Evolutionary conservation across 1,284 basidiomycete species (phyloP).

Genomic region (Ceratobasidium theobromae): DNA sequence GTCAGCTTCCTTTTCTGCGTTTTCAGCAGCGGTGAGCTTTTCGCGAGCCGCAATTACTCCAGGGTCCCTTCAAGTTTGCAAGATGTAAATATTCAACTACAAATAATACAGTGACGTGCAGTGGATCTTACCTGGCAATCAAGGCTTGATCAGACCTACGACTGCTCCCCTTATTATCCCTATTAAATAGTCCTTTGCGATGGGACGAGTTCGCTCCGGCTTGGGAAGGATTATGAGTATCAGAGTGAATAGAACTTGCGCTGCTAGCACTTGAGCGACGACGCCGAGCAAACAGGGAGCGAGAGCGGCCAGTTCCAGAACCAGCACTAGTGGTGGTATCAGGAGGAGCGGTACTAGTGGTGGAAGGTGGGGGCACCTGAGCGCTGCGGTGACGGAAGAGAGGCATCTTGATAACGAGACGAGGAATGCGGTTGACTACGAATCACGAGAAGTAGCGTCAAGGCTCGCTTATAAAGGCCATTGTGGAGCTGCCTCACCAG

Average conservation of each 20-base stretch:
- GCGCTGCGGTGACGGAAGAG: constrained; percentile 22
- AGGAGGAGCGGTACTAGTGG: constrained; percentile 3
- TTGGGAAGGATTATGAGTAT: not conserved
- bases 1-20: constrained; percentile 19
- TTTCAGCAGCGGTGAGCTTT: constrained; percentile 19
- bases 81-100: not conserved
- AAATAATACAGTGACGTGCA: not conserved
- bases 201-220: too few species aligned
- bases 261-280: constrained; percentile 26
- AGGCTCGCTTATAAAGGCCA: constrained; percentile 1
- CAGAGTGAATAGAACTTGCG: constrained; percentile 19
- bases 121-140: not conserved
- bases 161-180: constrained; percentile 4
- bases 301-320: constrained; percentile 3
- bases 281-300: constrained; percentile 21
- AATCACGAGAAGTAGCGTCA: not conserved
- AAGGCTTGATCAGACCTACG: constrained; percentile 14
- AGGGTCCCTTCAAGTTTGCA: constrained; percentile 7
- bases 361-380: not conserved
- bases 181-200: constrained; percentile 18
- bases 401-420: constrained; percentile 17
- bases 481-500: not conserved
- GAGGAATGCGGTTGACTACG: not conserved
- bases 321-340: not conserved
- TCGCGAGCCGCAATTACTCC: constrained; percentile 17